Conservation (phyloP, 2,329 filamentous ascomycete genomes). For the Cordyceps farinosa region DNA sequence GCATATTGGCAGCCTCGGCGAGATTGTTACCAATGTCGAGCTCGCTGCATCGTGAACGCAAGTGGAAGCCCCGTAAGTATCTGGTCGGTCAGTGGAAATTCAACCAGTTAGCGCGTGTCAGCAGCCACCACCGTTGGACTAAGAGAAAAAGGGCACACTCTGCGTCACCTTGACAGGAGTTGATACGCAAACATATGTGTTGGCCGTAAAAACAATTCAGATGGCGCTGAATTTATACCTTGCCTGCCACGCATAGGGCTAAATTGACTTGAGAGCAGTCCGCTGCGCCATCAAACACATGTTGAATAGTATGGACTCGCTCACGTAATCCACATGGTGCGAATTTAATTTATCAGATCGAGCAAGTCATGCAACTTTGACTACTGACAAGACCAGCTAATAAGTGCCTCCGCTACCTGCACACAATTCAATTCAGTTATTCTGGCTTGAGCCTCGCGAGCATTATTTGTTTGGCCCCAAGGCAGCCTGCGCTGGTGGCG, state of each 20-base stretch:
- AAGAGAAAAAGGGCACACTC: neutral
- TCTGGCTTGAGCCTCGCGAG: neutral
- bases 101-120: too few relatives aligned
- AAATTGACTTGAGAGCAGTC: neutral
- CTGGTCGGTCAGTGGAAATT: too few relatives aligned
- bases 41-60: too few relatives aligned
- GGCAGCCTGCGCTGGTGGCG: slow-evolving; percentile 9
- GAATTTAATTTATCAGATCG: slow-evolving; percentile 20
- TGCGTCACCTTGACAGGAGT: neutral
- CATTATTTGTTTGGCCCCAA: neutral
- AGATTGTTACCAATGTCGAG: too few relatives aligned
- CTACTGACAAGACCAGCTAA: neutral
- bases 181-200: neutral
- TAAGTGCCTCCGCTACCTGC: neutral
- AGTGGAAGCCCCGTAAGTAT: too few relatives aligned
- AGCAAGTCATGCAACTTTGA: slow-evolving; percentile 20
- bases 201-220: too few relatives aligned
- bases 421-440: neutral
- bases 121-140: neutral
- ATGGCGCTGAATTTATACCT: neutral
- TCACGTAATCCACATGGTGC: slow-evolving; percentile 15
- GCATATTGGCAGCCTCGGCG: too few relatives aligned
- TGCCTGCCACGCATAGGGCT: neutral
- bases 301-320: neutral
- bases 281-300: neutral